Base-by-base conservation (phyloP, 1,139 yeast genomes). In the Geotrichum cucujoidarum region DNA sequence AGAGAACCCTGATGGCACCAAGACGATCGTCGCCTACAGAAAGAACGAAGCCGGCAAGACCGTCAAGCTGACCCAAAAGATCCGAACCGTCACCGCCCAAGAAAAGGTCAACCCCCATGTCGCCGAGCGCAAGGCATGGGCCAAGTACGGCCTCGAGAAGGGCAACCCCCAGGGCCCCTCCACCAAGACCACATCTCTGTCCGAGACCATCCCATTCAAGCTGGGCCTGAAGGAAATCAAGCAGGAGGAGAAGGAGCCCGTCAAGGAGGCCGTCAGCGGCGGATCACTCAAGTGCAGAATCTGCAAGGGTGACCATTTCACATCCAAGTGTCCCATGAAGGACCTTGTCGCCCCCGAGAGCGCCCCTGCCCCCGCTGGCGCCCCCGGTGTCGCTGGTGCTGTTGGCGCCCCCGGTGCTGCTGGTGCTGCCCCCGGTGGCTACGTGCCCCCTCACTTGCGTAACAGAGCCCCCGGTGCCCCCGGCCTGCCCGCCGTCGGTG, bases 251-350 rank as follows among this genome's bases (percentile, higher is more conserved):
- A 64, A 60, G 49, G 65, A 62, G 67, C 85, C 81, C 60, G 71
- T 76, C 55, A 87, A 76, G 65, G 76, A 72, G 60, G 81, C 79
- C 60, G 74, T 74, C 64, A 83, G 79, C 58, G 74, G 72, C 43
- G 68, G 75, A 45, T 69, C 69, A 50, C 71, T 83, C 61, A 74
- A 72, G 62, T 92, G 98, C 80, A 86, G 97, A 78, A 74, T 78
- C 52, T 92, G 99, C 83, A 83, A 84, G 56, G 97, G 96, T 63
- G 85, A 81, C 58, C 99, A 92, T 76, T 88, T 83, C 78, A 86
- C 97, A 36, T 74, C 90, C 66, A 83, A 85, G 72, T 92, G 99
- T 84, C 98, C 98, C 57, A 88, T 82, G 77, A 90, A 86, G 72
- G 95, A 85, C 61, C 85, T 94, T 38, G 75, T 92, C 68, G 94